These are phyloP conservation scores for Rosa persica DNA, from an alignment of 306 rosid species.

Conservation along the genomic window DNA sequence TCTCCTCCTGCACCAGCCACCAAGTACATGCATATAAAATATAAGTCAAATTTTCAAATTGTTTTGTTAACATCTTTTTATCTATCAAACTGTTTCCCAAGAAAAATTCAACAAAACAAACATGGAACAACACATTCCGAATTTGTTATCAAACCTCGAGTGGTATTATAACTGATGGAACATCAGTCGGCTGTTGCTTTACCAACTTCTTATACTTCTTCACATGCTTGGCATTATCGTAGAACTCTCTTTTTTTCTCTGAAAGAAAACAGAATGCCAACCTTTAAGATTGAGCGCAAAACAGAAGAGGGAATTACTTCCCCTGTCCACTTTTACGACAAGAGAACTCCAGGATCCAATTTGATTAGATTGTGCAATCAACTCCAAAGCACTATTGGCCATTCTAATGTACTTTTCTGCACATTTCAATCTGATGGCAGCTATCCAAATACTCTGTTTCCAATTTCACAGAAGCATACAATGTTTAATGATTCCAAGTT, in stretches of 20 bases:
- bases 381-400: neutral
- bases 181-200: constrained; percentile 43
- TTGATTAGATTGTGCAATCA: neutral
- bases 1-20: constrained; percentile 43
- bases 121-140: neutral
- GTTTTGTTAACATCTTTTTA: neutral
- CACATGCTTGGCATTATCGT: constrained; percentile 73
- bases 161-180: constrained; percentile 13
- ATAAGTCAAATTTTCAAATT: neutral
- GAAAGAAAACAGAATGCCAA: constrained; percentile 25
- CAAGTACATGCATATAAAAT: neutral
- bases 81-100: neutral
- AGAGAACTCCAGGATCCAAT: neutral
- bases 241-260: constrained; percentile 78
- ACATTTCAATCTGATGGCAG: neutral
- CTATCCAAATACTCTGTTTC: neutral
- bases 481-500: neutral
- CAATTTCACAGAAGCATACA: neutral
- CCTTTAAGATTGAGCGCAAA: neutral
- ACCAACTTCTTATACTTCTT: constrained; percentile 68
- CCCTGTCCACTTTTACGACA: neutral
- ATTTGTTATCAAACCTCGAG: constrained; percentile 44
- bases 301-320: too few relatives aligned
- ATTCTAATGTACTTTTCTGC: neutral
- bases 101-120: neutral